A percentile compares a stretch with the other conserved stretches of the same genome.
phyloP scores from a whole-genome alignment of 768 basidiomycete genomes.

The Rhizopogon vinicolor region DNA sequence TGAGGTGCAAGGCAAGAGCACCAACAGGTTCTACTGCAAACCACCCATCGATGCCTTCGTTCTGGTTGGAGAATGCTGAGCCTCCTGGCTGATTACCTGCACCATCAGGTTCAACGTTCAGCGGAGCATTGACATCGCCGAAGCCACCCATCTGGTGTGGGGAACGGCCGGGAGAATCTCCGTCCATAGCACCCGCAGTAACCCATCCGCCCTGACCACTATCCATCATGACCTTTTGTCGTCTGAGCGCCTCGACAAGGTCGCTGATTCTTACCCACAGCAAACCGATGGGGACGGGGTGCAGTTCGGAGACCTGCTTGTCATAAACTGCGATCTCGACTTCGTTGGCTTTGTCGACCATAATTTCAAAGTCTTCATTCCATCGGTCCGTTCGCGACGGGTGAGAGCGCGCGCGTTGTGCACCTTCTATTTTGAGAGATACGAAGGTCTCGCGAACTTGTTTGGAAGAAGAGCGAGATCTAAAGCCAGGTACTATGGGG shows the following conservation, averaged over 20 bases:
- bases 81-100: constrained; percentile 24
- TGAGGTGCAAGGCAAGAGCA: constrained; percentile 79
- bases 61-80: constrained; percentile 20
- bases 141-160: constrained; percentile 47
- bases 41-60: constrained; percentile 93
- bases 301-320: constrained; percentile 74
- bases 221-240: constrained; percentile 89
- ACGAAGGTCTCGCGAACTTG: constrained; percentile 79
- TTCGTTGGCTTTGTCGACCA: constrained; percentile 97
- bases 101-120: constrained; percentile 32
- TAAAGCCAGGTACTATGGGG: constrained; percentile 56
- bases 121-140: constrained; percentile 39
- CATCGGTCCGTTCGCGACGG: constrained; percentile 93
- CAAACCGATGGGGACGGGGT: constrained; percentile 88
- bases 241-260: constrained; percentile 86
- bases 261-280: constrained; percentile 94
- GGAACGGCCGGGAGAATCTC: constrained; percentile 44
- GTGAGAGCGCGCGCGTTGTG: constrained; percentile 86
- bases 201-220: constrained; percentile 92
- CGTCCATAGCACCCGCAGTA: constrained; percentile 86
- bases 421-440: constrained; percentile 94
- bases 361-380: constrained; percentile 97
- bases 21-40: constrained; percentile 98
- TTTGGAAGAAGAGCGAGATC: constrained; percentile 76
- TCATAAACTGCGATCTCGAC: constrained; percentile 96